Evolutionary conservation across 1,284 basidiomycete genomes (phyloP), one percentile per base, ranked within the genome.

Genomic region (Termitomyces sp.): DNA sequence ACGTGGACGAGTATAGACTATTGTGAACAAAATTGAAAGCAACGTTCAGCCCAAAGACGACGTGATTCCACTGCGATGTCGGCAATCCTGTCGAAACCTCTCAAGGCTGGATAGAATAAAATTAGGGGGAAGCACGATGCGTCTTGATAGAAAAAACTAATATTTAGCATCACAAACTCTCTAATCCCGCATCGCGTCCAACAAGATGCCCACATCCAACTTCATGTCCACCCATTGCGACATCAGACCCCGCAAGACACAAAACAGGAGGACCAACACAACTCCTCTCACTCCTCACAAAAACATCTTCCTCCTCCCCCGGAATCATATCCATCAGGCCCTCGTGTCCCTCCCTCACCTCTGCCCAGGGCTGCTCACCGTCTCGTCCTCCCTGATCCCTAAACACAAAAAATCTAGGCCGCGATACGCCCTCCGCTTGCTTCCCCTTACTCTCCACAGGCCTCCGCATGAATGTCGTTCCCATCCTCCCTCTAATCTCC

Each of bases 241-340:
- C 59, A 5, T 77, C 77, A 10, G 70, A 60, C 1, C 80, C 79
- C 12, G 71, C 74, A 36, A 83, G 68, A 61, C 81, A 84, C 17
- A 83, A 64, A 5, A 73, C 61, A 2, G 81, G 81, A 30, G 50
- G 53, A 13, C 53, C 59, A 36, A 55, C 34, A 55, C 56, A 51
- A 33, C 63, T 42, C 31, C 47, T 24, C 39, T 57, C 56, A 43
- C 26, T 50, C 53, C 63, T 58, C 28, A 58, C 60, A 57, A 80
- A 73, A 2, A 66, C 63, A 26, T 66, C 64, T 26, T 68, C 64
- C 28, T 68, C 68, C 45, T 72, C 70, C 2, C 62, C 62, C 28
- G 50, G 49, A 9, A 68, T 62, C 9, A 80, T 68, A 41, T 81
- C 73, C 46, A 73, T 72, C 43, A 84, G 61, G 4, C 79, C 83